Conservation (phyloP, 495 filamentous ascomycete genomes). For the Trichoderma gamsii region DNA sequence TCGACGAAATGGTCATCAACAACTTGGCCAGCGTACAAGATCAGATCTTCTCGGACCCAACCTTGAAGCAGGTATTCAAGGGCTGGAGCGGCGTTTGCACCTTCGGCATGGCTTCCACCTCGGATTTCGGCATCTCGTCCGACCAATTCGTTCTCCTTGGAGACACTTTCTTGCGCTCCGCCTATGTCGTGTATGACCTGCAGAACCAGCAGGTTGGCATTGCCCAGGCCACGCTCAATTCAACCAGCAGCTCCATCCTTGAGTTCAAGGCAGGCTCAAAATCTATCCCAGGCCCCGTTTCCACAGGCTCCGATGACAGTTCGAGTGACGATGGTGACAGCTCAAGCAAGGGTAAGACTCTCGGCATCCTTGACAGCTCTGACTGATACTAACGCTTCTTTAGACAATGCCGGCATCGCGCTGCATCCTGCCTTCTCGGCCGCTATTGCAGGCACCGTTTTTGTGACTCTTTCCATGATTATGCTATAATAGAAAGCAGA, state of each 20-base stretch:
- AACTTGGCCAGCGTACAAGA: conserved; percentile 27
- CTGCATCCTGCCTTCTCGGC: neutral
- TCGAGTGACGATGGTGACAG: neutral
- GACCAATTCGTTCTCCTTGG: conserved; percentile 47
- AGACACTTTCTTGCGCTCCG: conserved; percentile 86
- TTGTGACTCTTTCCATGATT: conserved; percentile 3
- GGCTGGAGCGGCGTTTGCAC: conserved; percentile 34
- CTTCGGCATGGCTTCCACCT: conserved; percentile 38
- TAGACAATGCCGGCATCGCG: neutral
- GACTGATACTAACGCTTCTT: neutral
- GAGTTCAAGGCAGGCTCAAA: conserved; percentile 22
- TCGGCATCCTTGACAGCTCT: neutral
- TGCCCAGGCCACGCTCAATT: conserved; percentile 80
- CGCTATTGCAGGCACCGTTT: neutral
- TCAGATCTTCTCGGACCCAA: conserved; percentile 19
- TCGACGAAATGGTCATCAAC: conserved; percentile 71
- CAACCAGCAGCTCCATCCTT: conserved; percentile 44
- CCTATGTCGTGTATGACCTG: conserved; percentile 92
- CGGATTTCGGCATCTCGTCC: conserved; percentile 22
- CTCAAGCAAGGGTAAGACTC: neutral
- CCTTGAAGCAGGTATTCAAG: conserved; percentile 20
- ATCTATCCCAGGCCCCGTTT: neutral
- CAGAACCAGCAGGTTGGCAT: conserved; percentile 76
- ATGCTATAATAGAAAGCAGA: neutral
- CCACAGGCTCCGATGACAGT: neutral